A percentile compares a stretch with the other conserved stretches of the same genome.
Conservation (phyloP, 1,284 basidiomycete species). For the Trichosporon faecale region DNA sequence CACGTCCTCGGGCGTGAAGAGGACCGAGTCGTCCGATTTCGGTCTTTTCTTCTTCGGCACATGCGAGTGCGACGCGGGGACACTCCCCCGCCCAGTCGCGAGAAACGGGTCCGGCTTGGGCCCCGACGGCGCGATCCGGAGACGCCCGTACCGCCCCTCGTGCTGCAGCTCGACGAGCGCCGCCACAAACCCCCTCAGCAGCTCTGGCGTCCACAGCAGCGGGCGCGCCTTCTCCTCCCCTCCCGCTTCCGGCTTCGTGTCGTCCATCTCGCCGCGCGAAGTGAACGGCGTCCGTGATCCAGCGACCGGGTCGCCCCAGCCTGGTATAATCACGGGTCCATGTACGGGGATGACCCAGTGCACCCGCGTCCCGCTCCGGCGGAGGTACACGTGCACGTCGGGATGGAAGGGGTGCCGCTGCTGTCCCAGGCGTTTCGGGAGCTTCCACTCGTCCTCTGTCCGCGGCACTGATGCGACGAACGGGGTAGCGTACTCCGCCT, state of each 20-base stretch:
- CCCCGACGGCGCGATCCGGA: slow-evolving; percentile 26
- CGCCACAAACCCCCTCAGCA: slow-evolving; percentile 26
- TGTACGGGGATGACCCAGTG: slow-evolving; percentile 44
- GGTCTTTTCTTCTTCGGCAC: not conserved
- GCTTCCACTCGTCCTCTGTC: slow-evolving; percentile 18
- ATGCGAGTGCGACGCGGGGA: not conserved
- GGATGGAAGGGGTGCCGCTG: slow-evolving; percentile 38
- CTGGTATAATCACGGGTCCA: slow-evolving; percentile 37
- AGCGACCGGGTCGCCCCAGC: slow-evolving; percentile 18
- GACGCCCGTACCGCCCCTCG: slow-evolving; percentile 19
- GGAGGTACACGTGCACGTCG: slow-evolving; percentile 25
- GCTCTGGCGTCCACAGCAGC: slow-evolving; percentile 27
- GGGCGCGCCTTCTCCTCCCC: slow-evolving; percentile 1
- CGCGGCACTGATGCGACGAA: not conserved
- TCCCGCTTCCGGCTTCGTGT: not conserved
- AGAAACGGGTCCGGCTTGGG: slow-evolving; percentile 44
- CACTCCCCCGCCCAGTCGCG: slow-evolving; percentile 11
- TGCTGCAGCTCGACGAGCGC: slow-evolving; percentile 26
- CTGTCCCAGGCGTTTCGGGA: slow-evolving; percentile 12
- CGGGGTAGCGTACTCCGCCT: slow-evolving; percentile 13
- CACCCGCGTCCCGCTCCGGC: slow-evolving; percentile 26
- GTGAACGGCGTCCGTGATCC: slow-evolving; percentile 14
- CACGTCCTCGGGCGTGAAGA: not conserved
- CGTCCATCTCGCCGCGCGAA: slow-evolving; percentile 12
- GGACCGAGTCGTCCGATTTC: too few species aligned